Conservation (phyloP, 768 basidiomycete genomes). For the Favolaschia claudopus region DNA sequence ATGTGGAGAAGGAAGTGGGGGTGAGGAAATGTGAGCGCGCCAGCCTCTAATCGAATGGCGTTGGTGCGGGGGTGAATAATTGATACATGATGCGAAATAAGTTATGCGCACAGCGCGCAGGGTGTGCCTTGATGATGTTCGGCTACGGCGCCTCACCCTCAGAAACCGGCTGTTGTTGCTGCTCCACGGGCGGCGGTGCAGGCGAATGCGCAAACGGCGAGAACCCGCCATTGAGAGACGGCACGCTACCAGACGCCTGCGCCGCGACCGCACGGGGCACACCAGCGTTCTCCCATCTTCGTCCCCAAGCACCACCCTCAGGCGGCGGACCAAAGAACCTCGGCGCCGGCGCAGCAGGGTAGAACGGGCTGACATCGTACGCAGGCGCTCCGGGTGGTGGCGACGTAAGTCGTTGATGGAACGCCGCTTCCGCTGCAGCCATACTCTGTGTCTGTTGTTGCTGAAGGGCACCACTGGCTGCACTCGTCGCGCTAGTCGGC, state of each 20-base stretch:
- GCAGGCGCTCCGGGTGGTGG: slow-evolving; percentile 6
- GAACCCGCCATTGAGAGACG: slow-evolving; percentile 15
- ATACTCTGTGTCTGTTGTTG: slow-evolving; percentile 45
- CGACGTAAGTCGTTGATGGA: slow-evolving; percentile 20
- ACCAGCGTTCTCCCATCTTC: slow-evolving; percentile 16
- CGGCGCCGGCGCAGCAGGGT: slow-evolving; percentile 10
- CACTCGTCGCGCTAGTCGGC: slow-evolving; percentile 64
- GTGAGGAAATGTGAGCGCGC: background rate
- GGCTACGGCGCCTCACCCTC: slow-evolving; percentile 17
- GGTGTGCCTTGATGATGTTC: too few species aligned
- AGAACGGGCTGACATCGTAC: too few species aligned
- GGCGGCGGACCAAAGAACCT: slow-evolving; percentile 16
- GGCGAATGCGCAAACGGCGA: slow-evolving; percentile 24
- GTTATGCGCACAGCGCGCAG: background rate
- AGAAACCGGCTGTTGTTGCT: slow-evolving; percentile 7
- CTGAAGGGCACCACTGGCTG: slow-evolving; percentile 46
- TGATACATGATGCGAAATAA: slow-evolving; percentile 11
- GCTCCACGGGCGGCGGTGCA: background rate
- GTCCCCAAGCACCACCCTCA: slow-evolving; percentile 7
- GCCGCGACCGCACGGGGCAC: slow-evolving; percentile 4
- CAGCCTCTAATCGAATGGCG: slow-evolving; percentile 13
- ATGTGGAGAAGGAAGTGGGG: background rate
- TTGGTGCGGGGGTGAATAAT: background rate
- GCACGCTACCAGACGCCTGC: background rate
- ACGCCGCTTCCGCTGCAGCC: slow-evolving; percentile 15